These are phyloP conservation scores for Dentipellis sp. DNA, from an alignment of 768 basidiomycete genomes.

Conservation along the genomic window DNA sequence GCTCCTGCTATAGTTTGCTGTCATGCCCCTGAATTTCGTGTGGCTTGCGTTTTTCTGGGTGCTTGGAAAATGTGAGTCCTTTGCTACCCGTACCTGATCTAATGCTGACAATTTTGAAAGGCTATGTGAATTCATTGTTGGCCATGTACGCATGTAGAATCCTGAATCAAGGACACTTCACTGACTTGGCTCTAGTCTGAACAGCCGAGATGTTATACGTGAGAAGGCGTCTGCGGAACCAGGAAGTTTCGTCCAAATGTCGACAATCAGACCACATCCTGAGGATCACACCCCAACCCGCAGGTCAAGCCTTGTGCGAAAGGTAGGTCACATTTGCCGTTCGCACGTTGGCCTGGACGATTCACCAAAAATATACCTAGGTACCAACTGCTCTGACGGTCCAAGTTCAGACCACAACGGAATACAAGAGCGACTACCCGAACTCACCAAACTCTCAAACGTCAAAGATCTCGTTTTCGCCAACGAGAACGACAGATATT, in stretches of 20 bases:
- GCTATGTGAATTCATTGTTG: slow-evolving; percentile 44
- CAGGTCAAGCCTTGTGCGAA: background rate
- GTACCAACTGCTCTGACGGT: background rate
- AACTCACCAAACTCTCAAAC: background rate
- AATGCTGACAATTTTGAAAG: slow-evolving; percentile 18
- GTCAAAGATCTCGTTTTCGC: background rate
- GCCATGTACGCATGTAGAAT: slow-evolving; percentile 32
- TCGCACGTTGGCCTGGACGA: background rate
- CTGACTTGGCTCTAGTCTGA: background rate
- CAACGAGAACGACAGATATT: no score
- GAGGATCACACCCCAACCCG: background rate
- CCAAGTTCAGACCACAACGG: background rate
- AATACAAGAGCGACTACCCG: background rate
- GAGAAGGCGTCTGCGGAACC: background rate
- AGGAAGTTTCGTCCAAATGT: background rate
- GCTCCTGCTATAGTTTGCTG: slow-evolving; percentile 6
- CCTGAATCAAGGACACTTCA: background rate
- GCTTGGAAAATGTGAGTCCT: slow-evolving; percentile 36
- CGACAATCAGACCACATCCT: background rate
- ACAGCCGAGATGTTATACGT: background rate
- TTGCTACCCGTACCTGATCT: background rate
- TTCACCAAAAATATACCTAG: background rate
- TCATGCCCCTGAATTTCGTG: slow-evolving; percentile 36
- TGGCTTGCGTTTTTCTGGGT: slow-evolving; percentile 45
- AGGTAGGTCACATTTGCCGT: background rate